Evolutionary conservation across 441 rosid genomes (phyloP).

Genomic region (Pelargonium citronellum): DNA sequence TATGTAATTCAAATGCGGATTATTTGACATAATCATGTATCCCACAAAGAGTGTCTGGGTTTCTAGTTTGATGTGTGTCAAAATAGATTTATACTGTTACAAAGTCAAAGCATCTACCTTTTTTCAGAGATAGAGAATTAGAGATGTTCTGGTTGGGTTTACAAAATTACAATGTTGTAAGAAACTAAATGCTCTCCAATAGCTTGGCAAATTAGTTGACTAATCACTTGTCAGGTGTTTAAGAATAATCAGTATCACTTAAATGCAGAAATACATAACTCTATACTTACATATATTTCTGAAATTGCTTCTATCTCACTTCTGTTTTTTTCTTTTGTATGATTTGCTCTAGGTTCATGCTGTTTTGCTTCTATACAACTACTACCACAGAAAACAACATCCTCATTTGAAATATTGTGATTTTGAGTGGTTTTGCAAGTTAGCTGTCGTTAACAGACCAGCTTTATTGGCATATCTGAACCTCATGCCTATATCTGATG

Average conservation of each 20-base stretch:
- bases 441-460: slow-evolving; percentile 49
- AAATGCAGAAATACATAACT: background rate
- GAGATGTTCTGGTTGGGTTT: background rate
- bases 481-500: slow-evolving; percentile 34
- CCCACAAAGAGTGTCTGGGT: background rate
- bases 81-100: background rate
- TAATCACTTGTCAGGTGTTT: background rate
- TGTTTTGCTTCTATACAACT: slow-evolving; percentile 68
- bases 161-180: background rate
- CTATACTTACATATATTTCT: background rate
- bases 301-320: background rate
- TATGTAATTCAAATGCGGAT: background rate
- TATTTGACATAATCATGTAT: slow-evolving; percentile 2
- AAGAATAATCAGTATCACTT: background rate
- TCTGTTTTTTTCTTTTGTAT: slow-evolving; percentile 2
- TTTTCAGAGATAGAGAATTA: background rate
- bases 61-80: background rate
- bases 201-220: background rate
- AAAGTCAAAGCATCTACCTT: slow-evolving; percentile 4
- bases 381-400: slow-evolving; percentile 56
- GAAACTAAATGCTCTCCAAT: background rate
- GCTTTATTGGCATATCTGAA: slow-evolving; percentile 44
- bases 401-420: slow-evolving; percentile 42
- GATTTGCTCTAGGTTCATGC: slow-evolving; percentile 50
- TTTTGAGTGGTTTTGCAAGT: slow-evolving; percentile 58